These are phyloP conservation scores for Yamadazyma akitaensis DNA, from an alignment of 805 yeast genomes.

Conservation along the genomic window DNA sequence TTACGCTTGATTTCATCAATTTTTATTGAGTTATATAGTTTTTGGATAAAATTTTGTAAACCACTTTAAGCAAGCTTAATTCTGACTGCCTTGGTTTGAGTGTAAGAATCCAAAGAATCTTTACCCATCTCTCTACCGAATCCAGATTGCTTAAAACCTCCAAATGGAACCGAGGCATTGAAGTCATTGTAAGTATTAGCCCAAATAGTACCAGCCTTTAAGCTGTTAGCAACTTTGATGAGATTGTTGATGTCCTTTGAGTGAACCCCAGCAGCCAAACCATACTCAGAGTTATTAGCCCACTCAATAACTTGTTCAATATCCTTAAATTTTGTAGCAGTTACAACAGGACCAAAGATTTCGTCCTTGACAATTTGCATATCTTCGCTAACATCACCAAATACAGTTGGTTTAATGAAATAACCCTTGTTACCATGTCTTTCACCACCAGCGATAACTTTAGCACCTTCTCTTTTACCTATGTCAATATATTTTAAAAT, in stretches of 20 bases:
- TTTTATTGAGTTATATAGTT: not conserved
- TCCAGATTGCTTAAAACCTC: conserved; percentile 90
- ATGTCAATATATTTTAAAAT: conserved; percentile 71
- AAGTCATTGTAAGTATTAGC: conserved; percentile 87
- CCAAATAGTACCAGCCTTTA: conserved; percentile 90
- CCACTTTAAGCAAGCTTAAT: conserved; percentile 18
- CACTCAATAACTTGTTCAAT: conserved; percentile 73
- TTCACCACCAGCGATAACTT: conserved; percentile 78
- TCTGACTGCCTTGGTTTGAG: conserved; percentile 85
- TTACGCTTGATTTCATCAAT: too few relatives aligned
- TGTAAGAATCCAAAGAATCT: conserved; percentile 81
- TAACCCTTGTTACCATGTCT: conserved; percentile 67
- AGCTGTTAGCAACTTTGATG: conserved; percentile 65
- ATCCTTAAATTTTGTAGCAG: conserved; percentile 74
- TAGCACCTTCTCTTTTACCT: conserved; percentile 85
- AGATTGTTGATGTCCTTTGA: conserved; percentile 74
- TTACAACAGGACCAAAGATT: conserved; percentile 92
- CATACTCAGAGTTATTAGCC: conserved; percentile 83
- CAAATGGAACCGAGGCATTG: conserved; percentile 86
- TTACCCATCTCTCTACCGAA: conserved; percentile 92
- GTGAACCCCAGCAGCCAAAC: conserved; percentile 90
- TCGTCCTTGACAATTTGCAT: conserved; percentile 82
- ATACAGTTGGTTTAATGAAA: conserved; percentile 78
- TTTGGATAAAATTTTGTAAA: not conserved
- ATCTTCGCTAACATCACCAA: conserved; percentile 73